Evolutionary conservation across 2,329 filamentous ascomycete genomes (phyloP), one percentile per base, ranked within the genome.

Genomic region (Aspergillus floridensis): DNA sequence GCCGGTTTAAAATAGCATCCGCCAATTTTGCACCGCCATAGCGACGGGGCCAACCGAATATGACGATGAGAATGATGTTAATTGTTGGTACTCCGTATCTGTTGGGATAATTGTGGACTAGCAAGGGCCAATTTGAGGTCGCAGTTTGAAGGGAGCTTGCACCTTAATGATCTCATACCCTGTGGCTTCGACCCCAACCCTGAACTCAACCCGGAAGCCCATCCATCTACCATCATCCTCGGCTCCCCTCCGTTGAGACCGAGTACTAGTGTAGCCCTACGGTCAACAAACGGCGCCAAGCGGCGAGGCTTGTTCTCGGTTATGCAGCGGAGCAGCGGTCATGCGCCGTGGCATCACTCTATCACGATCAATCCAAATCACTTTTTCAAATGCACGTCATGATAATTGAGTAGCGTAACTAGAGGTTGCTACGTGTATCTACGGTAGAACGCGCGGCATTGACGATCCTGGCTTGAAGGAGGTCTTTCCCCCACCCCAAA

Each of bases 401-500:
- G 14, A 44, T 19, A 5, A 19, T 16, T 19, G 38, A 44, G 38
- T 44, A 7, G 32, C 5, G 32, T 12, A 22, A 22, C 22, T 22
- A 16, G 11, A 16, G 32, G 11, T 35, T 35, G 32, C 32, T 35
- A 16, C 32, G 14, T 5, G 6, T 14, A 10, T 19, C 16, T 44
- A 41, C 44, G 35, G 56, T 60, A 63, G 63, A 29, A 66, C 63
- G 60, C 60, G 63, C 62, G 59, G 62, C 62, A 58, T 57, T 57
- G 63, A 52, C 60, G 63, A 66, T 66, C 65, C 24, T 64, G 60
- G 52, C 49, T 58, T 61, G 53, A 35, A 58, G 12, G 19, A 58
- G 53, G 47, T 57, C 57, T 53, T 53, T 51, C 58, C 52, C 53
- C 53, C 58, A 29, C 22, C 47, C 26, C 63, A 56, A 53, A 57